Conservation (phyloP, 352 stramenopile species). For the Halophytophthora polymorphica region DNA sequence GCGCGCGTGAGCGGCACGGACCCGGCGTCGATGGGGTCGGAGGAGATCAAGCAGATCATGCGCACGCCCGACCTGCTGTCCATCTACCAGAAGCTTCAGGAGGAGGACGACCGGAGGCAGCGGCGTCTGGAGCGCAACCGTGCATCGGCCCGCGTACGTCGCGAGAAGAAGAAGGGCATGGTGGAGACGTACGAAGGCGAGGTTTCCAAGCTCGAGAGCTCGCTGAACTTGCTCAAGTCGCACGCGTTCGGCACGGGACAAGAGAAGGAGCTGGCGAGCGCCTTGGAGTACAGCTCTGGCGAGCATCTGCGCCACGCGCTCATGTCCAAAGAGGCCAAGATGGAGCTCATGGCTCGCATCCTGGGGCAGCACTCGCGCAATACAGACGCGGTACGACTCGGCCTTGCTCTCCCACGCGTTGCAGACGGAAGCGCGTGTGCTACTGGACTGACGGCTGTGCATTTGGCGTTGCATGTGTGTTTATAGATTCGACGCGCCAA, state of each 20-base stretch:
- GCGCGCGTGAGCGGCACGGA: constrained; percentile 80
- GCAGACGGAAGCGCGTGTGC: background rate
- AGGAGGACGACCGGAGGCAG: constrained; percentile 81
- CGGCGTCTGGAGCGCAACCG: constrained; percentile 76
- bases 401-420: background rate
- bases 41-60: constrained; percentile 90
- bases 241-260: constrained; percentile 76
- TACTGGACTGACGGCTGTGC: constrained; percentile 1
- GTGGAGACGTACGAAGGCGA: constrained; percentile 85
- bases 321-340: constrained; percentile 86
- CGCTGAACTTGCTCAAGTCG: constrained; percentile 70
- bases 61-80: constrained; percentile 73
- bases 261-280: constrained; percentile 58
- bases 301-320: constrained; percentile 76
- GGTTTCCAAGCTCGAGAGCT: constrained; percentile 87
- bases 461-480: background rate
- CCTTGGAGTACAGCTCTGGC: constrained; percentile 73
- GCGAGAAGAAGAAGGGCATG: constrained; percentile 88
- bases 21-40: constrained; percentile 67
- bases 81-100: constrained; percentile 88
- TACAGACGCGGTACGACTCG: constrained; percentile 56
- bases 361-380: constrained; percentile 74
- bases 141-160: constrained; percentile 72
- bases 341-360: constrained; percentile 75
- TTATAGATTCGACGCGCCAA: constrained; percentile 81